These are phyloP conservation scores for Fraxinus platypoda DNA, from an alignment of 305 asterid species.

Conservation along the genomic window DNA sequence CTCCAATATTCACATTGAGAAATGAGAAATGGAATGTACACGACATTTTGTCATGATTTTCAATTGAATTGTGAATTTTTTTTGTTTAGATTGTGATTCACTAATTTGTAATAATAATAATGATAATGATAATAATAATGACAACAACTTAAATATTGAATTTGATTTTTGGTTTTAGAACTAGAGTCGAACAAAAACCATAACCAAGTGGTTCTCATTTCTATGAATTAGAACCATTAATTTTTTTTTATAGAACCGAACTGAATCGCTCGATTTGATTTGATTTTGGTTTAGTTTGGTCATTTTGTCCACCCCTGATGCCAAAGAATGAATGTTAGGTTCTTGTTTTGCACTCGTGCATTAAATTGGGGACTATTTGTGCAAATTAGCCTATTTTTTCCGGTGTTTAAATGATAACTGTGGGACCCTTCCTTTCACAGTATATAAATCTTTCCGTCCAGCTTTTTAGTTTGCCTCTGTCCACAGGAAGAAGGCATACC, in stretches of 20 bases:
- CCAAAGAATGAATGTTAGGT: not conserved
- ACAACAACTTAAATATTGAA: too few species aligned
- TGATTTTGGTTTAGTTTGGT: not conserved
- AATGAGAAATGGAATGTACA: not conserved
- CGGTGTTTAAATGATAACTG: not conserved
- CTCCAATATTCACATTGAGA: not conserved
- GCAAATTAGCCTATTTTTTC: not conserved
- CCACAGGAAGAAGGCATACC: not conserved
- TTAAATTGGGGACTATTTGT: not conserved
- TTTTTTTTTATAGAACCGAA: not conserved
- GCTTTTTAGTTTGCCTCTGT: not conserved
- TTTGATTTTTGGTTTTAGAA: not conserved
- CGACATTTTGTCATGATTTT: not conserved
- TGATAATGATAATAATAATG: too few species aligned
- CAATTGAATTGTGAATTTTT: not conserved
- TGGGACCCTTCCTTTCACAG: not conserved
- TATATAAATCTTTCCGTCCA: not conserved
- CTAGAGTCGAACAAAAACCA: too few species aligned
- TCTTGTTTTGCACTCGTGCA: not conserved
- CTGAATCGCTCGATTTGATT: not conserved
- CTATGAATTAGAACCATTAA: not conserved
- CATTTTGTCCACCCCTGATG: not conserved
- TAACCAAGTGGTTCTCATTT: not conserved
- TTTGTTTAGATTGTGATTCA: not conserved
- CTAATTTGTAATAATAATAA: too few species aligned